phyloP scores from a whole-genome alignment of 106 monocot species.

The Posidonia australis region DNA sequence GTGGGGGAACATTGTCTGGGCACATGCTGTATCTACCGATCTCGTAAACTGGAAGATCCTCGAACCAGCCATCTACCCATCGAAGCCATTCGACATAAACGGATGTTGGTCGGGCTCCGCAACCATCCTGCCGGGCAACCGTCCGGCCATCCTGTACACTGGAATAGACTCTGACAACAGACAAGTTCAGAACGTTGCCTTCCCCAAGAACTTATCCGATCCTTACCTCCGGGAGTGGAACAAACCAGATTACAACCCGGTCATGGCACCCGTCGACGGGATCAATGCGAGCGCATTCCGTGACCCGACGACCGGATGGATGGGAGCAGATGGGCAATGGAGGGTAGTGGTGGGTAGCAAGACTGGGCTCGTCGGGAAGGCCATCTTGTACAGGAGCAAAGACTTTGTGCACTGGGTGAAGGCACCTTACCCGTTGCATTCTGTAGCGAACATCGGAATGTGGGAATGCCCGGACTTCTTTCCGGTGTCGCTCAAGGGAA shows the following conservation, averaged over 20 bases:
- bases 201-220: conserved; percentile 65
- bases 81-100: conserved; percentile 56
- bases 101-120: conserved; percentile 94
- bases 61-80: conserved; percentile 42
- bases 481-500: conserved; percentile 7
- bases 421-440: conserved; percentile 45
- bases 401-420: conserved; percentile 52
- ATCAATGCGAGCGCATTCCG: conserved; percentile 20
- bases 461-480: conserved; percentile 22
- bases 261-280: conserved; percentile 27
- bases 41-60: conserved; percentile 65
- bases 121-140: conserved; percentile 58
- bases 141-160: conserved; percentile 67
- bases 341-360: conserved; percentile 33
- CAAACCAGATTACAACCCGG: conserved; percentile 77
- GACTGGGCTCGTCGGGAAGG: conserved; percentile 16
- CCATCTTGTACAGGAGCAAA: conserved; percentile 42
- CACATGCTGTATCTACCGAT: conserved; percentile 68
- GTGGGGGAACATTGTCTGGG: conserved; percentile 86
- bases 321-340: conserved; percentile 33
- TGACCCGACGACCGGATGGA: conserved; percentile 54
- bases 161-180: conserved; percentile 37
- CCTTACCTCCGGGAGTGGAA: conserved; percentile 65
- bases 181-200: conserved; percentile 81
- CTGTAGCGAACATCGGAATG: conserved; percentile 16